Conservation (phyloP, 805 yeast genomes). For the Candida silvatica region DNA sequence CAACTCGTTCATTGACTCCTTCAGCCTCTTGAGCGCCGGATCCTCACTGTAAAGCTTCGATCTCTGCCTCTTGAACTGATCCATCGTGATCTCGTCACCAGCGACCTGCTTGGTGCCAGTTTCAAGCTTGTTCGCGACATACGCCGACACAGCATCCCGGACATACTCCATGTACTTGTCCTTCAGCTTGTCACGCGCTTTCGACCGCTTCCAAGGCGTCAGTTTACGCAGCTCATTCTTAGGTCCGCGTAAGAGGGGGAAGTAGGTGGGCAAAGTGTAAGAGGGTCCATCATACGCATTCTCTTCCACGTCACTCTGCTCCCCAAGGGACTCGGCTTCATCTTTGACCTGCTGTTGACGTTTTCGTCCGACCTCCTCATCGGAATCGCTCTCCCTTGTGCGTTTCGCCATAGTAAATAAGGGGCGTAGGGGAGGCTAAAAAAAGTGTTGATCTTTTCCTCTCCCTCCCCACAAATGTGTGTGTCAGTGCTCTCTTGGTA, state of each 20-base stretch:
- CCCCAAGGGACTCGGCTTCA: too few relatives aligned
- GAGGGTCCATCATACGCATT: not conserved
- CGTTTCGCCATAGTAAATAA: too few relatives aligned
- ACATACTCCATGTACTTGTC: conserved; percentile 4
- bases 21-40: conserved; percentile 8
- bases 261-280: conserved; percentile 14
- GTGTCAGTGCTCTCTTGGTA: too few relatives aligned
- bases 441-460: too few relatives aligned
- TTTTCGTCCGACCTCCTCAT: too few relatives aligned
- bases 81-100: conserved; percentile 7
- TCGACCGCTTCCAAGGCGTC: not conserved
- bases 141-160: conserved; percentile 8
- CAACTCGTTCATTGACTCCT: conserved; percentile 4
- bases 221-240: conserved; percentile 6
- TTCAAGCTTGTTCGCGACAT: conserved; percentile 11
- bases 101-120: conserved; percentile 11
- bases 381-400: too few relatives aligned
- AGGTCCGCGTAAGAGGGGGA: conserved; percentile 12
- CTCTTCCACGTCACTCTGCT: not conserved
- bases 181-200: not conserved
- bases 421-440: too few relatives aligned
- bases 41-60: conserved; percentile 9
- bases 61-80: conserved; percentile 8
- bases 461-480: too few relatives aligned
- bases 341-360: too few relatives aligned